Percentiles rank a stretch among this genome's conserved stretches.
Conservation (phyloP, 257 asterid species). For the Solanum neorickii region DNA sequence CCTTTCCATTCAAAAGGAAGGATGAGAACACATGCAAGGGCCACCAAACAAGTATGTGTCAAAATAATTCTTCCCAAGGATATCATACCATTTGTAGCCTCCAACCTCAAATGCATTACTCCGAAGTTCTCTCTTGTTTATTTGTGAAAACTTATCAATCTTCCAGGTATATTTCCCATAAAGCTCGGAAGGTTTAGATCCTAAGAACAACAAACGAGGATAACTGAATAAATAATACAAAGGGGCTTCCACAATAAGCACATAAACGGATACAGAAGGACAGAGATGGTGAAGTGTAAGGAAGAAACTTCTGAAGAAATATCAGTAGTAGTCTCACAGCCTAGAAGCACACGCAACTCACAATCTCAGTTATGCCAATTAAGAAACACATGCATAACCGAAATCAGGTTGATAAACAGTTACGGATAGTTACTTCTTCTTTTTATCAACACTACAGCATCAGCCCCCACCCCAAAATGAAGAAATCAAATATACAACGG, state of each 20-base stretch:
- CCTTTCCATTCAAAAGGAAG: neutral
- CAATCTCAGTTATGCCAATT: neutral
- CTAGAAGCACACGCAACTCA: neutral
- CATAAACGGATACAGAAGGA: neutral
- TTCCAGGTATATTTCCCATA: constrained; percentile 42
- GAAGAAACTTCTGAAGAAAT: neutral
- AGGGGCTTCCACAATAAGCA: neutral
- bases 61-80: neutral
- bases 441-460: neutral
- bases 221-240: neutral
- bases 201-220: constrained; percentile 10
- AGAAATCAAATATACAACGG: neutral
- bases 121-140: constrained; percentile 41
- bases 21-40: neutral
- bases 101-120: constrained; percentile 42
- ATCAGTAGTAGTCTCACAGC: neutral
- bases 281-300: neutral
- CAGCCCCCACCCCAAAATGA: neutral
- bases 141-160: constrained; percentile 42
- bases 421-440: too few species aligned
- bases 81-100: constrained; percentile 35
- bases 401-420: neutral
- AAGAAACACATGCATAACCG: neutral
- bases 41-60: neutral
- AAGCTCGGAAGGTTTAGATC: constrained; percentile 27